Evolutionary conservation across 306 rosid genomes (phyloP).

Genomic region (Urtica urens): DNA sequence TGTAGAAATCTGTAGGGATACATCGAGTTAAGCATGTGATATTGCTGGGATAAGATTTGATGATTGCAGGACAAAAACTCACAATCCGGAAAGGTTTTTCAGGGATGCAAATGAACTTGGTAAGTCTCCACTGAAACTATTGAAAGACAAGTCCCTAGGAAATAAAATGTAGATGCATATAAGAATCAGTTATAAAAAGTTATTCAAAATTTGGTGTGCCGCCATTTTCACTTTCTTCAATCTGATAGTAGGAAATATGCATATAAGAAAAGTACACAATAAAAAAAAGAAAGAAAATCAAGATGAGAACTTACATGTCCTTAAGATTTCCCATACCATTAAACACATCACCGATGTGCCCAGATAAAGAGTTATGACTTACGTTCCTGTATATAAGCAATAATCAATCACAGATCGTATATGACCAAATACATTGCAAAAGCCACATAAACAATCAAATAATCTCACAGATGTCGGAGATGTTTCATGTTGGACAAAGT

Average conservation of each 20-base stretch:
- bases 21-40: slow-evolving; percentile 3
- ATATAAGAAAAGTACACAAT: neutral
- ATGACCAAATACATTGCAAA: slow-evolving; percentile 8
- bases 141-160: slow-evolving; percentile 72
- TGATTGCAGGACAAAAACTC: slow-evolving; percentile 21
- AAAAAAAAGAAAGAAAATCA: slow-evolving; percentile 13
- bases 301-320: slow-evolving; percentile 60
- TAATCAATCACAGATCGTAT: neutral
- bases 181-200: neutral
- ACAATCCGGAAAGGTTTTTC: slow-evolving; percentile 52
- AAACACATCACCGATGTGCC: slow-evolving; percentile 77
- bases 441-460: slow-evolving; percentile 5
- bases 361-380: slow-evolving; percentile 72
- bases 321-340: slow-evolving; percentile 56
- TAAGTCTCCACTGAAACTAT: slow-evolving; percentile 76
- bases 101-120: slow-evolving; percentile 85
- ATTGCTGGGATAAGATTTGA: neutral
- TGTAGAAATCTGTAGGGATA: slow-evolving; percentile 60
- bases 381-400: slow-evolving; percentile 55
- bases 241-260: neutral
- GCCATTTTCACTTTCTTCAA: no score
- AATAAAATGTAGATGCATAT: neutral
- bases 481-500: slow-evolving; percentile 48
- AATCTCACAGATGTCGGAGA: slow-evolving; percentile 67
- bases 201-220: no score